phyloP scores from a whole-genome alignment of 805 yeast genomes.

The Kodamaea sagamina region DNA sequence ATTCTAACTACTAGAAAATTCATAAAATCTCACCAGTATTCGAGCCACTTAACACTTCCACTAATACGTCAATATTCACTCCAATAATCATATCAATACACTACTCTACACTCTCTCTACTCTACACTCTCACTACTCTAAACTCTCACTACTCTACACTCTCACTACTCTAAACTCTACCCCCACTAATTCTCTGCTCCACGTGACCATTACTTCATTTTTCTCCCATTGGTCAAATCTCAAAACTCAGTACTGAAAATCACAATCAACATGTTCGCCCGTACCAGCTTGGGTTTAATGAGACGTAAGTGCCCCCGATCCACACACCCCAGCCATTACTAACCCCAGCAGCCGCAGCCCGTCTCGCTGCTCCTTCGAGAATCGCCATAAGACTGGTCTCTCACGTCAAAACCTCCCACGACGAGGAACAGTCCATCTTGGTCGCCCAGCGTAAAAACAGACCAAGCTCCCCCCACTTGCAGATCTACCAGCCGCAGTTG shows the following conservation, averaged over 20 bases:
- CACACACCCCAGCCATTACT: not conserved
- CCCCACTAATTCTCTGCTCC: no score
- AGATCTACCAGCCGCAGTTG: conserved; percentile 88
- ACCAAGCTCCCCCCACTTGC: conserved; percentile 88
- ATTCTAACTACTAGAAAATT: no score
- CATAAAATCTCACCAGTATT: no score
- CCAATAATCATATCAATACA: no score
- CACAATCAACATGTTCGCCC: conserved; percentile 29
- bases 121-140: no score
- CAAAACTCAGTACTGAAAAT: not conserved
- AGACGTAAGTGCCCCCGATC: conserved; percentile 24
- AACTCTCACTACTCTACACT: no score
- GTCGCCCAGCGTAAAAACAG: conserved; percentile 82
- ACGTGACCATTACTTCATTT: conserved; percentile 13
- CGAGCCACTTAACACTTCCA: no score
- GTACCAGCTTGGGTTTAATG: conserved; percentile 34
- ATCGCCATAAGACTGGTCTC: conserved; percentile 26
- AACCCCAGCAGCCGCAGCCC: not conserved
- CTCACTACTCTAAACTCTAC: no score
- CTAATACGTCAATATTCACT: no score
- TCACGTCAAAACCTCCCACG: conserved; percentile 51
- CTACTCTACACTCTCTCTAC: no score
- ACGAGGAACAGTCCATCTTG: conserved; percentile 67
- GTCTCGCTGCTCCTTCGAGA: conserved; percentile 7
- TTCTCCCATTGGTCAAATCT: conserved; percentile 6